Percentiles rank a stretch among this genome's conserved stretches.
phyloP scores from a whole-genome alignment of 169 alveolate species.

The Plasmodium malariae region DNA sequence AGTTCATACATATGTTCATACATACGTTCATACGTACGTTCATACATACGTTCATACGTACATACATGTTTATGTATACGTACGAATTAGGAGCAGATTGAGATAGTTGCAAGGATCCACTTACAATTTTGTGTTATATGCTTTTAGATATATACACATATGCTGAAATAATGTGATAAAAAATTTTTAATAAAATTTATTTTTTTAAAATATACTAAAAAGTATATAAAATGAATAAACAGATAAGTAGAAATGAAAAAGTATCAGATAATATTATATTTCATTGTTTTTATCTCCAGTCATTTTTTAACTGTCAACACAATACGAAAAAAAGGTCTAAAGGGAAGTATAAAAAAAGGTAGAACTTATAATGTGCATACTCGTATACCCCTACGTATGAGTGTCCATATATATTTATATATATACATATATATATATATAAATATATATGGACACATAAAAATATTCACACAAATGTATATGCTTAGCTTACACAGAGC shows the following conservation, averaged over 20 bases:
- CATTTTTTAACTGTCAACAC: conserved; percentile 31
- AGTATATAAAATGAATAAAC: conserved; percentile 21
- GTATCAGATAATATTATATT: conserved; percentile 40
- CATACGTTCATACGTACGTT: too few species aligned
- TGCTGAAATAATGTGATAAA: neutral
- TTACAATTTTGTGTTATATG: too few species aligned
- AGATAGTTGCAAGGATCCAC: too few species aligned
- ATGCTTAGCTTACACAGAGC: neutral
- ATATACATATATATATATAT: neutral
- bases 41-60: too few species aligned
- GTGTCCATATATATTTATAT: too few species aligned
- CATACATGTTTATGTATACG: too few species aligned
- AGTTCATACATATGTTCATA: too few species aligned
- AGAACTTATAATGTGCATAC: neutral
- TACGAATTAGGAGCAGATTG: too few species aligned
- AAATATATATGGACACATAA: neutral
- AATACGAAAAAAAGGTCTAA: conserved; percentile 22
- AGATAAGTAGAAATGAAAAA: conserved; percentile 37
- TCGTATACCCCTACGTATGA: neutral
- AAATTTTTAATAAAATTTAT: neutral
- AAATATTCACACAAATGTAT: neutral
- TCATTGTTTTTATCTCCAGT: conserved; percentile 8
- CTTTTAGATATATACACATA: conserved; percentile 6
- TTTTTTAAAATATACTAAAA: conserved; percentile 6
- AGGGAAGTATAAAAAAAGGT: conserved; percentile 53